Base-by-base conservation (phyloP, 129 eudicot genomes). In the Arctium minus region DNA sequence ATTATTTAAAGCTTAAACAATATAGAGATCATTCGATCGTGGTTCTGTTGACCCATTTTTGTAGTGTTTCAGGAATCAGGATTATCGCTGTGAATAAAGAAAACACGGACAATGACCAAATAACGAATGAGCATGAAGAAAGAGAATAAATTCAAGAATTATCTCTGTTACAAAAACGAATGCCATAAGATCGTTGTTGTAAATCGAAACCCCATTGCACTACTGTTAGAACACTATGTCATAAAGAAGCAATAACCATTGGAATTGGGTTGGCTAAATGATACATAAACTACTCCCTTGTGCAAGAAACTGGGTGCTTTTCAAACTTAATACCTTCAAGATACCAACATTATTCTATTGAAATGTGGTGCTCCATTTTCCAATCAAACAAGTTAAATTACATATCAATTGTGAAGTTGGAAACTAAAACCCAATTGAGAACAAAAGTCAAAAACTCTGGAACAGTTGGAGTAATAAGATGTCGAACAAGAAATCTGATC, bases 1-100 rank as follows among this genome's bases (percentile, higher is more conserved):
- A 78, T 22, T 37, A 22, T 38, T 22, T 37, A 78, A 13, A 67
- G 37, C 74, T 67, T 33, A 74, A 38, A 17, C 13, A 62, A 6
- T 30, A 72, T 22, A 22, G 9, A 37, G 35, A 81, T 56, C 30
- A 30, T 81, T 75, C 12, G 38, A 74, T 62, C 80, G 40, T 73
- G 22, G 74, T 73, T 62, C 46, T 74, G 18, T 74, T n/a, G 68
- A 82, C 48, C 46, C 37, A 65, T 74, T 81, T 15, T 56, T 56
- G 27, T 56, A 17, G 67, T 56, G 67, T 15, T 56, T 60, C 68
- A n/a, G 68, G 68, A n/a, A 12, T 60, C 68, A n/a, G 68, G 68
- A 60, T 60, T 60, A 17, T 1, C 3, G 9, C 68, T 17, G 27
- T 60, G 29, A 60, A 60, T 60, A 1, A 60, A 60, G 29, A 56